These are phyloP conservation scores for Suhomyces bolitotheri DNA, from an alignment of 1,139 yeast species.

Conservation along the genomic window DNA sequence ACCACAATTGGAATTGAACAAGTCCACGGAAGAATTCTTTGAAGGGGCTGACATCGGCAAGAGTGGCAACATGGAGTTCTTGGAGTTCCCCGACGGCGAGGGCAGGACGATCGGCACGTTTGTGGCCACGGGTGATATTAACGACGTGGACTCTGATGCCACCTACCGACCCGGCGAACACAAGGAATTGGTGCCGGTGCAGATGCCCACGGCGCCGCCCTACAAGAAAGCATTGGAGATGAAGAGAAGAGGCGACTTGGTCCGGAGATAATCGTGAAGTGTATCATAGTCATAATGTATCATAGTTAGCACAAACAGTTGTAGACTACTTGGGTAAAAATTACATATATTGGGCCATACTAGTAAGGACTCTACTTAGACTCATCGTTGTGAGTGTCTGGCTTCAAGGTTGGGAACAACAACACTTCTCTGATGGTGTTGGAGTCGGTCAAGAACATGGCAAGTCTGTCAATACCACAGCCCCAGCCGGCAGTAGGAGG, in stretches of 20 bases:
- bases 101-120: conserved; percentile 81
- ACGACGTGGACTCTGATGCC: conserved; percentile 90
- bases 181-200: conserved; percentile 79
- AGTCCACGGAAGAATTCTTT: conserved; percentile 80
- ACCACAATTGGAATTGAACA: conserved; percentile 58
- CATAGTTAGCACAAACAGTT: too few species aligned
- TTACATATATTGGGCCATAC: too few species aligned
- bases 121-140: conserved; percentile 89
- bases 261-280: conserved; percentile 22
- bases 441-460: conserved; percentile 96
- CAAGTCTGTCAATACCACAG: conserved; percentile 96
- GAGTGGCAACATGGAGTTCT: conserved; percentile 41
- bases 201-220: conserved; percentile 94
- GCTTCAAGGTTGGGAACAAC: conserved; percentile 97
- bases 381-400: conserved; percentile 47
- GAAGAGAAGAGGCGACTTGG: conserved; percentile 71
- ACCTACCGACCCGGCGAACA: conserved; percentile 68
- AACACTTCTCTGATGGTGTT: conserved; percentile 97
- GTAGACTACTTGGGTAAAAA: too few species aligned
- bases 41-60: conserved; percentile 63
- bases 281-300: conserved; percentile 7
- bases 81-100: conserved; percentile 50
- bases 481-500: conserved; percentile 99
- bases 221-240: conserved; percentile 87
- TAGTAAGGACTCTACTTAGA: neutral